Base-by-base conservation (phyloP, 257 asterid genomes). In the Ballota nigra region DNA sequence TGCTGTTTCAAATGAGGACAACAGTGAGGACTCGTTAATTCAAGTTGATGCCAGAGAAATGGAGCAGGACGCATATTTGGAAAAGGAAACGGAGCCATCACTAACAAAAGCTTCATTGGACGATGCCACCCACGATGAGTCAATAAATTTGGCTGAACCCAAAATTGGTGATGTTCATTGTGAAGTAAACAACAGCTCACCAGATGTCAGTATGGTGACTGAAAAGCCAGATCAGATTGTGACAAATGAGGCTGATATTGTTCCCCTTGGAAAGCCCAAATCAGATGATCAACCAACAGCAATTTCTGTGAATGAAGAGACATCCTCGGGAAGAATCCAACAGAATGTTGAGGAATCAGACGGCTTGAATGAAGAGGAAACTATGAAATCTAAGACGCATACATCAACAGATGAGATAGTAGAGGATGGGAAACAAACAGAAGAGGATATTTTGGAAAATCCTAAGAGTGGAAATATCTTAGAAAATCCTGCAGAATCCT, bases 41-140 rank as follows among this genome's bases (percentile, higher is more conserved):
- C 74, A 74, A 64, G 72, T 78, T 41, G 73, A 69, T 36, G 74
- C 56, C 66, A 31, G 73, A 63, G 70, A 79, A 49, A 49, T 34
- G 61, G 62, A 69, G 59, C 43, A 66, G 62, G 76, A 56, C 40
- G 47, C 52, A 62, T 23, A 13, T 43, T 45, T 69, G 76, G 66
- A 63, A 33, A 56, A 70, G 34, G 79, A 69, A 55, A 31, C 5
- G 0, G 61, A 69, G 56, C 38, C 43, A 45, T 58, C 77, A 18
- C 31, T 20, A 12, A 16, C 40, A 22, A 76, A 76, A 72, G 52
- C 77, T 64, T 71, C 71, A 66, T 7, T 12, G 9, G 53, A 65
- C 60, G 76, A 62, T 49, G 56, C 52, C 38, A 58, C 24, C 28
- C 73, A 69, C 33, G 65, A 65, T 16, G 63, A 51, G 55, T 60